Conservation (phyloP, 148 eudicot species). For the Pouteria glomerata region DNA sequence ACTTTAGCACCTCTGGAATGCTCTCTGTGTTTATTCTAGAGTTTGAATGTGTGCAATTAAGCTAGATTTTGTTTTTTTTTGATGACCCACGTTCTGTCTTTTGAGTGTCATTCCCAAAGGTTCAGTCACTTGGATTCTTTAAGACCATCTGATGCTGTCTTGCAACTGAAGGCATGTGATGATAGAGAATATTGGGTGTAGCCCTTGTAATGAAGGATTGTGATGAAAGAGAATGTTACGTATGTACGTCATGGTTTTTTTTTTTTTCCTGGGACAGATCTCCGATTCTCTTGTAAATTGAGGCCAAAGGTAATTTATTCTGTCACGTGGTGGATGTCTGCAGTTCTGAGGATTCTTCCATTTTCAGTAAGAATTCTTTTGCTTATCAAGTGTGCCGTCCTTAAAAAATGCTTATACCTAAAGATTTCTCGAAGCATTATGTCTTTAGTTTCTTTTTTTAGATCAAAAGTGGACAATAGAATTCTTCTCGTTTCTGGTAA, state of each 20-base stretch:
- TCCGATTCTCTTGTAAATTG: conserved; percentile 1
- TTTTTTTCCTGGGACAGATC: conserved; percentile 1
- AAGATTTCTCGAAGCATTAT: not conserved
- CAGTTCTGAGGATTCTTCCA: conserved; percentile 19
- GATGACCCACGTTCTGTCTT: not conserved
- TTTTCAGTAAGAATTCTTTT: conserved; percentile 21
- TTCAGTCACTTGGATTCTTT: not conserved
- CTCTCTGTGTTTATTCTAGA: not conserved
- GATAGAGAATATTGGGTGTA: no score
- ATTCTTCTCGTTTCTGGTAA: not conserved
- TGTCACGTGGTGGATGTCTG: conserved; percentile 17
- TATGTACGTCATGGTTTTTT: not conserved
- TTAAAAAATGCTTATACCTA: not conserved
- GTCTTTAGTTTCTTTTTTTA: not conserved
- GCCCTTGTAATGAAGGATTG: no score
- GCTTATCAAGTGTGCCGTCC: not conserved
- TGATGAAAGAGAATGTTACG: not conserved
- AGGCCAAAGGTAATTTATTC: conserved; percentile 7
- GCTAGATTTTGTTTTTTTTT: not conserved
- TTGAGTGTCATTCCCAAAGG: not conserved
- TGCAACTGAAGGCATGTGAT: not conserved
- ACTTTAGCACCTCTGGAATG: conserved; percentile 5
- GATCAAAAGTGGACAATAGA: no score
- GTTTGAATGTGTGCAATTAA: not conserved
- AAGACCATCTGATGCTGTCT: not conserved